These are phyloP conservation scores for Luffa acutangula DNA, from an alignment of 306 rosid species.

Conservation along the genomic window DNA sequence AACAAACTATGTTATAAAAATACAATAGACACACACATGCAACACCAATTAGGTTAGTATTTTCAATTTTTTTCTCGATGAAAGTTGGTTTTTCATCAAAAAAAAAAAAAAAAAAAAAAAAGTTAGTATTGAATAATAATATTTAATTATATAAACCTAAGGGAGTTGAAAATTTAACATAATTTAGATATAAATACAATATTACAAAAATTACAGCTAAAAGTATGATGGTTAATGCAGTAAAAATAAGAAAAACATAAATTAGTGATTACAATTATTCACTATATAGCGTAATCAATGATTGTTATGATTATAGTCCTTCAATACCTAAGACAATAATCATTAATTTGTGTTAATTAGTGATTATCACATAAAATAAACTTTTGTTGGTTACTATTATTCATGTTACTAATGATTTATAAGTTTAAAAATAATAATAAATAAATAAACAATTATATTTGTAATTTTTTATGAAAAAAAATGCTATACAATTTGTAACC, in stretches of 20 bases:
- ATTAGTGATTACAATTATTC: not conserved
- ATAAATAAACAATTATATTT: too few species aligned
- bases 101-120: not conserved
- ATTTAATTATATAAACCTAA: not conserved
- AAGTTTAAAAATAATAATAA: not conserved
- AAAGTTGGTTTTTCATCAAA: too few species aligned
- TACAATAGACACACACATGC: not conserved
- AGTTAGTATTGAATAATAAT: not conserved
- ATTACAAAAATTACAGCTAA: not conserved
- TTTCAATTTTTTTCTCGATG: not conserved
- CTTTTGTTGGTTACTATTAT: not conserved
- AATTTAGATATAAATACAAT: not conserved
- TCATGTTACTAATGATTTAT: not conserved
- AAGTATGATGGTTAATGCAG: not conserved
- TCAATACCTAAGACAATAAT: not conserved
- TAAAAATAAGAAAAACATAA: not conserved
- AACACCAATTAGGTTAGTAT: not conserved
- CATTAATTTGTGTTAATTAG: not conserved
- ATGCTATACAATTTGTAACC: not conserved
- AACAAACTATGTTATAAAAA: not conserved
- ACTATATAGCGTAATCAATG: not conserved
- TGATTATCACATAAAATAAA: not conserved
- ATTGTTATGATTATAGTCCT: not conserved
- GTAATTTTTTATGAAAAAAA: not conserved
- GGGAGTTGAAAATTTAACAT: not conserved